These are phyloP conservation scores for Peterozyma xylosa DNA, from an alignment of 805 yeast genomes.

Conservation along the genomic window DNA sequence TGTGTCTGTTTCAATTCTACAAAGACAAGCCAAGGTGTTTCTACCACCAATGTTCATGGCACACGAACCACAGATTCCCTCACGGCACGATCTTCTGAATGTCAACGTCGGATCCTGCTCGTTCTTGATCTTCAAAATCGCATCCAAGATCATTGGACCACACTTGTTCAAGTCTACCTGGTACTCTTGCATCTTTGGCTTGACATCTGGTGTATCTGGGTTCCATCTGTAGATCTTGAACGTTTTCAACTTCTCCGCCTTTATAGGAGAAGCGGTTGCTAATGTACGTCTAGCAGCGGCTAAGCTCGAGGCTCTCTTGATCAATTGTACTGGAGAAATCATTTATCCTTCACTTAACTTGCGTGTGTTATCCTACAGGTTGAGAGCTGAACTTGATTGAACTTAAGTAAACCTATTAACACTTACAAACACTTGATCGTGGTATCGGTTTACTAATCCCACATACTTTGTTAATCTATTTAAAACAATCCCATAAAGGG, in stretches of 20 bases:
- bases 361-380: too few relatives aligned
- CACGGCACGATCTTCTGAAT: slow-evolving; percentile 97
- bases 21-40: slow-evolving; percentile 94
- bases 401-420: too few relatives aligned
- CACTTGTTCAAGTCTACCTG: slow-evolving; percentile 81
- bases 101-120: slow-evolving; percentile 96
- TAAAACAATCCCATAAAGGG: too few relatives aligned
- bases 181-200: slow-evolving; percentile 81
- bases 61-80: slow-evolving; percentile 99
- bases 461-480: too few relatives aligned
- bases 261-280: slow-evolving; percentile 42
- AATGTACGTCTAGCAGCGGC: slow-evolving; percentile 13
- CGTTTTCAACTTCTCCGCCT: slow-evolving; percentile 54
- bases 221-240: slow-evolving; percentile 97
- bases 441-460: too few relatives aligned
- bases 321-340: too few relatives aligned
- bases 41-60: slow-evolving; percentile 99
- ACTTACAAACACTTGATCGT: too few relatives aligned
- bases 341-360: too few relatives aligned
- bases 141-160: slow-evolving; percentile 98
- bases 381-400: too few relatives aligned
- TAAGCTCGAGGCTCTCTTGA: neutral
- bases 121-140: slow-evolving; percentile 87
- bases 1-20: slow-evolving; percentile 81
- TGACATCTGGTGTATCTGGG: slow-evolving; percentile 90